These are phyloP conservation scores for Trypanosomatidae sp. DNA, from an alignment of 208 protist genomes.

Conservation along the genomic window DNA sequence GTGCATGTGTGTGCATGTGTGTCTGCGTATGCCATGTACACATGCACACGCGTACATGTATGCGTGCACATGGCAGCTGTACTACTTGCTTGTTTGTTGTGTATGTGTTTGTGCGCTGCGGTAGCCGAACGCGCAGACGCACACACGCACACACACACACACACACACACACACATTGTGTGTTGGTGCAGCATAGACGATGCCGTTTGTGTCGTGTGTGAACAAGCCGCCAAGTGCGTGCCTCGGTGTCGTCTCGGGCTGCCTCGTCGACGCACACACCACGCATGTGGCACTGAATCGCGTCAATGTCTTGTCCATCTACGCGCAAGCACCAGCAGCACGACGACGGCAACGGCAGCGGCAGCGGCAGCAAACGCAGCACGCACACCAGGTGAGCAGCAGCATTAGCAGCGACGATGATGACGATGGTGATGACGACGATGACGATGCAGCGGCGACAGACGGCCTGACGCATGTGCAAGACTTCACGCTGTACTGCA, in stretches of 20 bases:
- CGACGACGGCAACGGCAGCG: too few species aligned
- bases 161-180: neutral
- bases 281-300: constrained; percentile 32
- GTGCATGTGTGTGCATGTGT: too few species aligned
- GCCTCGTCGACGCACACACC: constrained; percentile 10
- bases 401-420: too few species aligned
- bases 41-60: too few species aligned
- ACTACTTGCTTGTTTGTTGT: too few species aligned
- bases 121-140: neutral
- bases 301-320: constrained; percentile 36
- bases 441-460: neutral
- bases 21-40: too few species aligned
- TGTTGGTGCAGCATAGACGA: neutral
- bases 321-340: too few species aligned
- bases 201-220: constrained; percentile 33
- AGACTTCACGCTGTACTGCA: constrained; percentile 44
- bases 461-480: constrained; percentile 13
- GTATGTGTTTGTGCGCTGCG: too few species aligned
- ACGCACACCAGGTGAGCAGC: too few species aligned
- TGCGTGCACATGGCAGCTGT: too few species aligned
- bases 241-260: constrained; percentile 20
- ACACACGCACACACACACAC: neutral
- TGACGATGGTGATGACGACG: neutral
- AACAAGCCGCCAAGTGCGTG: constrained; percentile 27
- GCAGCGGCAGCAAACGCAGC: too few species aligned